These are phyloP conservation scores for Chondrus crispus DNA, from an alignment of 23 red algal species.

Conservation along the genomic window DNA sequence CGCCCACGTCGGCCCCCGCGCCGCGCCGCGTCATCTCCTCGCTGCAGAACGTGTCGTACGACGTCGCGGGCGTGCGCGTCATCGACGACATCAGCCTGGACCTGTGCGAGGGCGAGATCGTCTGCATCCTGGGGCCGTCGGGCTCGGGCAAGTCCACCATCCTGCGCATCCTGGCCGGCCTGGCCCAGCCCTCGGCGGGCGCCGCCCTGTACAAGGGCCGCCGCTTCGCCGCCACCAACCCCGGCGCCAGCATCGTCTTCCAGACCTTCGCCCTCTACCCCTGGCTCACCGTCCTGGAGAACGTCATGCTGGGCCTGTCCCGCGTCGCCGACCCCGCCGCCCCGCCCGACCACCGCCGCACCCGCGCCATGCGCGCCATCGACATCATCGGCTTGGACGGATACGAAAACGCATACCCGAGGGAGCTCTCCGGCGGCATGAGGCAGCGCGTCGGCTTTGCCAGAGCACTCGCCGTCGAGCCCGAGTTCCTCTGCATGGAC, in stretches of 20 bases:
- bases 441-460: constrained; percentile 98
- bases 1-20: background rate
- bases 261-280: constrained; percentile 98
- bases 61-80: constrained; percentile 57
- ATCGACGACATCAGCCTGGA: constrained; percentile 70
- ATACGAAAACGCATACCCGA: constrained; percentile 95
- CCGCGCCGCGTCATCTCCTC: constrained; percentile 49
- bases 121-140: constrained; percentile 89
- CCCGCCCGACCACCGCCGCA: constrained; percentile 15
- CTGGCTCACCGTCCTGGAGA: constrained; percentile 97
- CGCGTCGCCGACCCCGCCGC: background rate
- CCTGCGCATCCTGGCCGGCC: constrained; percentile 87
- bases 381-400: constrained; percentile 99
- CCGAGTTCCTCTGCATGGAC: constrained; percentile 88
- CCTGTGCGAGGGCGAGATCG: constrained; percentile 81
- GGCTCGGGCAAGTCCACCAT: constrained; percentile 97
- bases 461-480: constrained; percentile 90
- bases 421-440: constrained; percentile 92
- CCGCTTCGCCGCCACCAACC: constrained; percentile 82
- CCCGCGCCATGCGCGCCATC: constrained; percentile 63
- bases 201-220: constrained; percentile 66
- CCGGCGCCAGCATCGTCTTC: constrained; percentile 89
- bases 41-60: constrained; percentile 56
- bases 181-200: constrained; percentile 70
- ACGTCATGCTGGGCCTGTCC: constrained; percentile 86